Conservation (phyloP, 148 eudicot species). For the Heliamphora exappendiculata region DNA sequence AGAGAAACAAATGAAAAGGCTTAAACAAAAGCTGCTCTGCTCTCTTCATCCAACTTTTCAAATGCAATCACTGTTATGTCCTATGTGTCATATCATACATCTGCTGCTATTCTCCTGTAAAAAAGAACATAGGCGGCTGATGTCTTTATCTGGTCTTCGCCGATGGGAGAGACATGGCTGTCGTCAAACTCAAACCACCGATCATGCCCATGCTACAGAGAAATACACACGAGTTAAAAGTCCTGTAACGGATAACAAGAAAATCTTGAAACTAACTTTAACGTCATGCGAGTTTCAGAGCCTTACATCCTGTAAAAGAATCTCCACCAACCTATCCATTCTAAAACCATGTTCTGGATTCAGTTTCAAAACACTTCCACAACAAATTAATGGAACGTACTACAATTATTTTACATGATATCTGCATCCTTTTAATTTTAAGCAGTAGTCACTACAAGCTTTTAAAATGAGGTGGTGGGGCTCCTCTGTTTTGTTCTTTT, state of each 20-base stretch:
- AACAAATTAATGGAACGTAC: not conserved
- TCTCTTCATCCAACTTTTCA: not conserved
- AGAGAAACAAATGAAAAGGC: not conserved
- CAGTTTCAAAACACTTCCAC: not conserved
- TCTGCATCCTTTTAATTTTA: not conserved
- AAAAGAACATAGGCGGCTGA: slow-evolving; percentile 83
- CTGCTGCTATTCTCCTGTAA: slow-evolving; percentile 52
- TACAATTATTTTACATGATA: not conserved
- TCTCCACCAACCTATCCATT: not conserved
- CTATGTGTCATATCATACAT: not conserved
- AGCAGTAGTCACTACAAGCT: not conserved
- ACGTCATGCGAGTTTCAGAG: too few species aligned
- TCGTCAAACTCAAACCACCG: slow-evolving; percentile 84
- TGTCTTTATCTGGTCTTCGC: slow-evolving; percentile 51
- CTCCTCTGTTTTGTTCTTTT: too few species aligned
- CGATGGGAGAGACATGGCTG: slow-evolving; percentile 37
- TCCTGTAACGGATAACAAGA: not conserved
- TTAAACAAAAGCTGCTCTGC: not conserved
- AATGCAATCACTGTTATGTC: not conserved
- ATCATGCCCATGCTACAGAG: slow-evolving; percentile 46
- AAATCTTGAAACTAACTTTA: not conserved
- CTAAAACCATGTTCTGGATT: not conserved
- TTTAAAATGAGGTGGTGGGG: too few species aligned
- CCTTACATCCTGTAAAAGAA: not conserved
- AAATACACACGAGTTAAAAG: not conserved